Base-by-base conservation (phyloP, 345 rosid genomes). In the Trapa bicornis region DNA sequence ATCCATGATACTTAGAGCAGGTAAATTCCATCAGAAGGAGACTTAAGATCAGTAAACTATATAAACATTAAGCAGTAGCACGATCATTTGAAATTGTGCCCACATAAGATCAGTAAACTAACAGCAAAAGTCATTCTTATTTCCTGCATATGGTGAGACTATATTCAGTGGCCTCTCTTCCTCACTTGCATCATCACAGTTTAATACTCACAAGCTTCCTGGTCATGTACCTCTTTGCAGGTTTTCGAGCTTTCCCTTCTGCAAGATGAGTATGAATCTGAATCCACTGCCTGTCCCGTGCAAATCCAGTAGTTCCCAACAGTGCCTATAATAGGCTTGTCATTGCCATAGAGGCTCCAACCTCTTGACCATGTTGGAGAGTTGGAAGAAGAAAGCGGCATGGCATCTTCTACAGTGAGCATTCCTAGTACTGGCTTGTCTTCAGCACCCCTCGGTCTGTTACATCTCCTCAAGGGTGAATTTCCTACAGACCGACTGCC, bases 261-360 rank as follows among this genome's bases (percentile, higher is more conserved):
- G 73, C 71, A 75, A 7, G 77, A 68, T 71, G 78, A 79, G 63
- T 66, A 66, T 29, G 80, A 77, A 63, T 75, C 75, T 39, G 77
- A 70, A 74, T 74, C 68, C 65, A 75, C 50, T 1, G 38, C 56
- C 66, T 78, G 74, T 63, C 80, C 72, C 39, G 72, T 78, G 67
- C 77, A 74, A 74, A 75, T 78, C 89, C 92, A 84, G 54, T 81
- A 83, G 39, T 79, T 77, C 66, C 89, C 92, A 65, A 84, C 84
- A 32, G 87, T 86, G 41, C 92, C 92, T 29, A 84, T 74, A 35
- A 77, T 75, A 17, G 80, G 83, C 64, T 16, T 70, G 70, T 82
- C 78, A 29, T 82, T 80, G 70, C 80, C 78, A 29, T 82, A 80
- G 8, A 76, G 80, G 66, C 70, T 77, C 43, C 37, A 47, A 66